Evolutionary conservation across 345 rosid species (phyloP), one percentile per base, ranked within the genome.

Genomic region (Noccaea bulbosa): DNA sequence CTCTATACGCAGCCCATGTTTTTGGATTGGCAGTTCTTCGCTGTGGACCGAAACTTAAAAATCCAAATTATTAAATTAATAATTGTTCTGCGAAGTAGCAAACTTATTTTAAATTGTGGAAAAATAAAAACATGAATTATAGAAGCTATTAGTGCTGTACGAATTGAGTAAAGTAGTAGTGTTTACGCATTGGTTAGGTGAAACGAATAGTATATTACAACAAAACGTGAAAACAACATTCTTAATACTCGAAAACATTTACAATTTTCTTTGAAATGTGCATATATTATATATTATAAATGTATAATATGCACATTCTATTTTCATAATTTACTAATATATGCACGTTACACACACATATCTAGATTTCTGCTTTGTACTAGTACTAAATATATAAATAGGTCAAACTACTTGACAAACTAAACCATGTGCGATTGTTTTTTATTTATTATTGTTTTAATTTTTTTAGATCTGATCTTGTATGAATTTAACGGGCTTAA

Each of bases 201-300:
- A 54, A 68, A 61, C 1, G 59, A 62, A 62, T 68, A 68, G 17
- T 68, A 53, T 75, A 75, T 27, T 47, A 45, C 17, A 61, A 53
- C 57, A 37, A 16, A 68, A 75, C 74, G 78, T 74, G 78, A 30
- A 44, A 48, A 75, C 38, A 16, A 51, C 50, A 67, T 51, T 60
- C 43, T 66, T 66, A 33, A 66, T 49, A 55, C 5, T 62, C 0
- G 51, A 49, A 49, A 48, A 43, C 12, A 56, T 60, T 4, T 33
- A 57, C 5, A 39, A 5, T 7, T 32, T 32, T 48, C 6, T 58
- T 39, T 33, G 10, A 56, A 73, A 35, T 74, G 27, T 60, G 63
- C 62, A 67, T 45, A 15, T 34, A 16, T 22, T 22, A 11, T 51
- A 50, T 10, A 38, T 32, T 40, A n/a, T 16, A 8, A 40, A 50